Evolutionary conservation across 441 rosid species (phyloP).

Genomic region (Populus hybrid): DNA sequence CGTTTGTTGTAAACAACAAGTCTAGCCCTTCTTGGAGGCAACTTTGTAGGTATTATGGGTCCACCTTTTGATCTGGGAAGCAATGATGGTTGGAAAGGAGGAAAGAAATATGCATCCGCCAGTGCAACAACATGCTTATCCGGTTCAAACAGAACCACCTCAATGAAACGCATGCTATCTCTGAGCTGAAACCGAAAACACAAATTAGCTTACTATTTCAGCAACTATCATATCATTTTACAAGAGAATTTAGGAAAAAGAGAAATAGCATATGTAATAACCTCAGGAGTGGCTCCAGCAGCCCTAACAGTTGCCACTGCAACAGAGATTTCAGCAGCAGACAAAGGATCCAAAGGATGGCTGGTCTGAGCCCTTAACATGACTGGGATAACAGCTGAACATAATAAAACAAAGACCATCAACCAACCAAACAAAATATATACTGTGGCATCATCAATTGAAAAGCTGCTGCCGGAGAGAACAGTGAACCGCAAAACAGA

Average conservation of each 20-base stretch:
- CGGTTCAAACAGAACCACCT: slow-evolving; percentile 72
- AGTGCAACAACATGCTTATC: slow-evolving; percentile 72
- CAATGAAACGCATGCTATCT: slow-evolving; percentile 83
- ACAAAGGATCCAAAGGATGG: slow-evolving; percentile 80
- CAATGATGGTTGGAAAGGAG: slow-evolving; percentile 85
- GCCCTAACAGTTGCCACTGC: slow-evolving; percentile 86
- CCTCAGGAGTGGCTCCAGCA: slow-evolving; percentile 92
- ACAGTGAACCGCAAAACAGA: not conserved
- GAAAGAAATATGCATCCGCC: slow-evolving; percentile 90
- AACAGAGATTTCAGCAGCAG: slow-evolving; percentile 82
- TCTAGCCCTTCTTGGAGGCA: slow-evolving; percentile 77
- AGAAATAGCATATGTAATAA: slow-evolving; percentile 18
- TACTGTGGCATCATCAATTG: not conserved
- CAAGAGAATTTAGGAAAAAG: not conserved
- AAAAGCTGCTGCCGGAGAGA: not conserved
- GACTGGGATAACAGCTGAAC: slow-evolving; percentile 44
- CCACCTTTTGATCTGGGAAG: slow-evolving; percentile 71
- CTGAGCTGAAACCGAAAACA: slow-evolving; percentile 51
- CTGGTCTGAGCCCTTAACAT: slow-evolving; percentile 72
- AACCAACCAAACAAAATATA: not conserved
- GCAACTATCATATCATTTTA: not conserved
- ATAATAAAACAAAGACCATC: slow-evolving; percentile 12
- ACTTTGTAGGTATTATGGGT: slow-evolving; percentile 69
- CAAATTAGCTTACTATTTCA: slow-evolving; percentile 4
- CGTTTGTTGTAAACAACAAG: slow-evolving; percentile 69